Conservation (phyloP, 2,329 filamentous ascomycete genomes). For the Xylaria sp. region DNA sequence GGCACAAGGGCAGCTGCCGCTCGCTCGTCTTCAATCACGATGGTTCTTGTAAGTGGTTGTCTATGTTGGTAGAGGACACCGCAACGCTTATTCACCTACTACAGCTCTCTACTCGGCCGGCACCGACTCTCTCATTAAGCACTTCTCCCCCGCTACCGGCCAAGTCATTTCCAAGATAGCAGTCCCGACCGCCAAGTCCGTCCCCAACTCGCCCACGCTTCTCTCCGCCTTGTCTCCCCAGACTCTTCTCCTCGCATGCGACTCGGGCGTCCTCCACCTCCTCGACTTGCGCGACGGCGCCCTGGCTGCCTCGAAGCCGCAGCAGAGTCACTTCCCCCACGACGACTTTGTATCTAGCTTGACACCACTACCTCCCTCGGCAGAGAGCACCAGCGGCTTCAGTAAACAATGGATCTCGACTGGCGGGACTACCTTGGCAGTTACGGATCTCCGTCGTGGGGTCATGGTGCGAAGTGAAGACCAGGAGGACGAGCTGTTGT, state of each 20-base stretch:
- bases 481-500: constrained; percentile 92
- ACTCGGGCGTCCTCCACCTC: constrained; percentile 87
- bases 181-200: constrained; percentile 64
- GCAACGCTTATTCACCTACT: constrained; percentile 24
- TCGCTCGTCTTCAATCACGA: constrained; percentile 79
- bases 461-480: constrained; percentile 90
- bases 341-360: constrained; percentile 92
- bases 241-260: constrained; percentile 85
- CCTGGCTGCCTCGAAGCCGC: constrained; percentile 65
- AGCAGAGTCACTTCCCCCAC: constrained; percentile 84
- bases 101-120: constrained; percentile 68
- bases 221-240: constrained; percentile 86
- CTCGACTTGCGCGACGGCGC: constrained; percentile 76
- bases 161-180: constrained; percentile 81
- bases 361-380: constrained; percentile 78
- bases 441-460: constrained; percentile 86
- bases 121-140: constrained; percentile 63
- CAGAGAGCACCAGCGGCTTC: constrained; percentile 83
- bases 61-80: neutral
- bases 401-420: constrained; percentile 96
- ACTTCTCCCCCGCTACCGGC: constrained; percentile 63
- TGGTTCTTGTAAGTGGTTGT: constrained; percentile 62
- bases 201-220: constrained; percentile 76
- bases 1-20: constrained; percentile 94
- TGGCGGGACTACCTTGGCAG: constrained; percentile 86